phyloP scores from a whole-genome alignment of 768 basidiomycete genomes.

The Lentinula aciculospora region DNA sequence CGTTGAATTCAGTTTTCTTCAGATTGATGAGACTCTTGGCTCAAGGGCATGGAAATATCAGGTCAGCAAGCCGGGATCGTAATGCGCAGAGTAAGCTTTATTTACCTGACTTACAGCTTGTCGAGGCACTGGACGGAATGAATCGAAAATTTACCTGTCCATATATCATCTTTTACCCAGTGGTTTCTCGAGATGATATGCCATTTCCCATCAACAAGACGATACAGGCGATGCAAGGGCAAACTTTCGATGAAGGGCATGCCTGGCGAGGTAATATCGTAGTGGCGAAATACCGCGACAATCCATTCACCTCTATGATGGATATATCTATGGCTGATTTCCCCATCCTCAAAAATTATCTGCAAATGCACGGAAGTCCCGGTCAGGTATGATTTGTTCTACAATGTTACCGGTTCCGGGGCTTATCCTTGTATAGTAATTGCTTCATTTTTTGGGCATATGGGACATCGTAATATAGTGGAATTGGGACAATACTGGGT shows the following conservation, averaged over 20 bases:
- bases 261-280: slow-evolving; percentile 83
- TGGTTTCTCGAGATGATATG: slow-evolving; percentile 72
- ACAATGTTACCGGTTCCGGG: too few species aligned
- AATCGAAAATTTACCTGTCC: slow-evolving; percentile 71
- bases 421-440: neutral
- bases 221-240: slow-evolving; percentile 70
- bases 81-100: neutral
- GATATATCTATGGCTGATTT: slow-evolving; percentile 82
- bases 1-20: neutral
- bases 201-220: slow-evolving; percentile 77
- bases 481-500: neutral
- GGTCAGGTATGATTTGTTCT: slow-evolving; percentile 23
- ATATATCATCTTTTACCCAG: slow-evolving; percentile 78
- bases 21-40: slow-evolving; percentile 69
- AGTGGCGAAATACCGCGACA: slow-evolving; percentile 62
- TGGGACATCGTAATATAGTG: neutral
- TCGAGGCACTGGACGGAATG: slow-evolving; percentile 78
- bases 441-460: neutral
- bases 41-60: slow-evolving; percentile 69
- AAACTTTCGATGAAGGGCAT: slow-evolving; percentile 47
- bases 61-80: slow-evolving; percentile 32
- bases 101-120: slow-evolving; percentile 35
- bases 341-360: slow-evolving; percentile 75
- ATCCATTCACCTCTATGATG: slow-evolving; percentile 54
- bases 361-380: slow-evolving; percentile 60